Conservation (phyloP, 2,329 filamentous ascomycete genomes). For the Neofusicoccum kwambonambiense region DNA sequence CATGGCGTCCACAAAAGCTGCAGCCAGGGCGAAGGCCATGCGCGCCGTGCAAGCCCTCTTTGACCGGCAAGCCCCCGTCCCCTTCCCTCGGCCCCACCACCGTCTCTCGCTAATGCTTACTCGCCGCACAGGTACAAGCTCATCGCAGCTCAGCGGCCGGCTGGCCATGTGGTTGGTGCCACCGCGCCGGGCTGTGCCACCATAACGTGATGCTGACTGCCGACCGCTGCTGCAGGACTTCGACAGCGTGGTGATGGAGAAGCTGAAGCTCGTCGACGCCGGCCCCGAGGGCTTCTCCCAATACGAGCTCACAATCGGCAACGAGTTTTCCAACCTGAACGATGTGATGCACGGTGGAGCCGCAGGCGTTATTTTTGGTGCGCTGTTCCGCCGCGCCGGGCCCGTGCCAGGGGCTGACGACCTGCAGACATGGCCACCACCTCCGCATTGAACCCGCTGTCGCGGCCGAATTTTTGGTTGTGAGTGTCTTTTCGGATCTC, state of each 20-base stretch:
- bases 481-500: conserved; percentile 24
- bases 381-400: not conserved
- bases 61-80: conserved; percentile 23
- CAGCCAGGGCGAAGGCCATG: conserved; percentile 34
- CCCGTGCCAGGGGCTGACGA: not conserved
- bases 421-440: conserved; percentile 44
- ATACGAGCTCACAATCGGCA: conserved; percentile 35
- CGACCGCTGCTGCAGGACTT: conserved; percentile 30
- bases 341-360: conserved; percentile 44
- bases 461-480: conserved; percentile 52
- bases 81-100: not conserved
- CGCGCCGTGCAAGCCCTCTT: conserved; percentile 38
- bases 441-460: conserved; percentile 49
- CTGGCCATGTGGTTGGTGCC: conserved; percentile 32
- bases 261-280: conserved; percentile 37
- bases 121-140: conserved; percentile 28
- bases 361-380: conserved; percentile 38
- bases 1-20: conserved; percentile 27
- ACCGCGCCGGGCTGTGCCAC: not conserved
- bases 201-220: not conserved
- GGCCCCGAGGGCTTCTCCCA: conserved; percentile 34
- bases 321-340: conserved; percentile 41
- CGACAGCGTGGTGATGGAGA: conserved; percentile 38
- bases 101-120: conserved; percentile 2
- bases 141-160: conserved; percentile 30